Evolutionary conservation across 2,329 filamentous ascomycete genomes (phyloP), one percentile per base, ranked within the genome.

Genomic region (Cladosporium velox): DNA sequence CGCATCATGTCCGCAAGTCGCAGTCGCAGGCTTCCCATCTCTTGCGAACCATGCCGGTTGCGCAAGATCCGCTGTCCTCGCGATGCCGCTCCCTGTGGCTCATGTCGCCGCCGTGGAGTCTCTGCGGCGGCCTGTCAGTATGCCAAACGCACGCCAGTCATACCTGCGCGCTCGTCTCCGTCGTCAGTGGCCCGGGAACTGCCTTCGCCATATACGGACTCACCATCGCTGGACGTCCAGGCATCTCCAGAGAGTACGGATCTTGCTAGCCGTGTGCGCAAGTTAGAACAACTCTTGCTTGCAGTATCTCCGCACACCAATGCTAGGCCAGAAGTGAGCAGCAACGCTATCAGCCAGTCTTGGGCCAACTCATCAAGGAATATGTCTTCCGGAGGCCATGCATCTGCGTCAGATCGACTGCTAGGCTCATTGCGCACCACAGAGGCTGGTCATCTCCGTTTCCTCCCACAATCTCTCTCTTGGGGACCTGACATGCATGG

Each of bases 51-150:
- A 44, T 80, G 78, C 67, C 75, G 78, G 55, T 75, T 73, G 12
- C 71, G 78, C 57, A 80, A 80, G 64, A 80, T 80, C 51, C 73
- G 75, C 30, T 80, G 78, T 66, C 74, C 77, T 28, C 78, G 78
- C 28, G 77, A 78, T 67, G 73, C 73, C n/a, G 72, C 74, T 15
- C 78, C 78, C 26, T 80, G 78, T 54, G 74, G 79, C 49, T 79
- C 77, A 3, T 80, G 78, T 70, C 72, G 78, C 11, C 74, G 76
- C 18, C 75, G 78, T 28, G 78, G 78, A 8, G 69, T 79, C 6
- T 73, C 75, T 30, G 15, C 28, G 21, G n/a, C 24, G 34, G 26
- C 26, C 12, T 66, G 14, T 73, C 57, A 59, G 57, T 59, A 59
- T 11, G 32, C 57, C 32, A 44, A 24, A 21, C 49, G 49, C 21